These are phyloP conservation scores for Dryadomyces quercivorus DNA, from an alignment of 2,329 filamentous ascomycete species.

Conservation along the genomic window DNA sequence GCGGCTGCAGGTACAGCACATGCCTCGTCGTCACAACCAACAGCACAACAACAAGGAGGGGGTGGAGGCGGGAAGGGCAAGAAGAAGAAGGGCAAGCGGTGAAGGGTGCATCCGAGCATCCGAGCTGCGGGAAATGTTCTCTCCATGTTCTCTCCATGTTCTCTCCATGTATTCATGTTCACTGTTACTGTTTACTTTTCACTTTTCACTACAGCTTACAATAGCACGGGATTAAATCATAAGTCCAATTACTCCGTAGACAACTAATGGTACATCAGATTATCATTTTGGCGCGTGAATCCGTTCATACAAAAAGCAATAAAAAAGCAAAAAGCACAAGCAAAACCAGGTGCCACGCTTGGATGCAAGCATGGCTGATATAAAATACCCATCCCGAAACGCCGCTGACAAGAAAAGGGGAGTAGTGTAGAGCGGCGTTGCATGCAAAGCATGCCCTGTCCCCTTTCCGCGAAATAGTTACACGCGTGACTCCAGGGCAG, in stretches of 20 bases:
- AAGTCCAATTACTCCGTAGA: neutral
- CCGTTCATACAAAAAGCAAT: constrained; percentile 1
- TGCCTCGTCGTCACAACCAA: constrained; percentile 11
- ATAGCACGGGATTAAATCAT: neutral
- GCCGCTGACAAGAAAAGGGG: constrained; percentile 5
- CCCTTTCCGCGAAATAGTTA: neutral
- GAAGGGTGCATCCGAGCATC: neutral
- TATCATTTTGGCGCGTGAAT: constrained; percentile 7
- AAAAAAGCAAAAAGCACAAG: neutral
- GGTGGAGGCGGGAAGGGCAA: constrained; percentile 44
- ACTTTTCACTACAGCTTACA: neutral
- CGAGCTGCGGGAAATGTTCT: no score
- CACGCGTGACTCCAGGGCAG: constrained; percentile 8
- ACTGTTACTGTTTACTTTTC: neutral
- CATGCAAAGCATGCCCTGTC: neutral
- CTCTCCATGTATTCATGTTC: no score
- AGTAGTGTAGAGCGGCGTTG: constrained; percentile 7
- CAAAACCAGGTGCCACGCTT: neutral
- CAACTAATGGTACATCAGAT: constrained; percentile 7
- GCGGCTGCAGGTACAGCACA: constrained; percentile 19
- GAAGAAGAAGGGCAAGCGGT: constrained; percentile 63
- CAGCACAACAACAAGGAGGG: constrained; percentile 14
- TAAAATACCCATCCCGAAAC: constrained; percentile 6
- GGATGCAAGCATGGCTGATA: constrained; percentile 5
- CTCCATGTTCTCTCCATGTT: no score